Evolutionary conservation across 2,329 filamentous ascomycete species (phyloP).

Genomic region (Drechslerella coelobrocha): DNA sequence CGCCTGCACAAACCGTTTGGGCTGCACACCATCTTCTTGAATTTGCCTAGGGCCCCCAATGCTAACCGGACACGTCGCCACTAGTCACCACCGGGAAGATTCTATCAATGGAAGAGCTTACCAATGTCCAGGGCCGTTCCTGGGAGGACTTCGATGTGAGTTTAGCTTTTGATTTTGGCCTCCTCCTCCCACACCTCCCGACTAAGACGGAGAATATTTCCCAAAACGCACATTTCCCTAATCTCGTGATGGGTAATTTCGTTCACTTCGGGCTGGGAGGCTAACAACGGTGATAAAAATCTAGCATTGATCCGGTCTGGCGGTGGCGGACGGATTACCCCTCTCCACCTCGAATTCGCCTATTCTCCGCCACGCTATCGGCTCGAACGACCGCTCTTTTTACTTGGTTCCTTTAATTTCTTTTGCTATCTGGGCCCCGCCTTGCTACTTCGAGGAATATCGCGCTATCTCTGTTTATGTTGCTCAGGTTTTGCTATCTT

Average conservation of each 20-base stretch:
- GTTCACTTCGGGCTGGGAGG: neutral
- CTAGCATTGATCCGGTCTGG: neutral
- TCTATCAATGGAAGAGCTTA: slow-evolving; percentile 84
- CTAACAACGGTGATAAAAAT: slow-evolving; percentile 1
- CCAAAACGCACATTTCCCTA: slow-evolving; percentile 7
- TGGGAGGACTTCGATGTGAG: slow-evolving; percentile 71
- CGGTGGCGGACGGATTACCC: slow-evolving; percentile 2
- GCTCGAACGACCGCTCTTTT: neutral
- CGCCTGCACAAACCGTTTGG: slow-evolving; percentile 22
- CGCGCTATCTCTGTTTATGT: too few species aligned
- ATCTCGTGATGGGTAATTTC: neutral
- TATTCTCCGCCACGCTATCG: slow-evolving; percentile 4
- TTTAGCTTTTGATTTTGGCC: slow-evolving; percentile 1
- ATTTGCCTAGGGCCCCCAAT: too few species aligned
- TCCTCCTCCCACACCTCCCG: slow-evolving; percentile 11
- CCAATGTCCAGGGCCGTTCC: slow-evolving; percentile 83
- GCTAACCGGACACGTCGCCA: slow-evolving; percentile 60
- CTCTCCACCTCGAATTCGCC: neutral
- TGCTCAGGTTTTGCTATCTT: neutral
- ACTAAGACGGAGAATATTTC: slow-evolving; percentile 16
- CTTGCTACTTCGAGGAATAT: too few species aligned
- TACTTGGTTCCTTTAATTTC: neutral
- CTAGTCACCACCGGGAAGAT: slow-evolving; percentile 83
- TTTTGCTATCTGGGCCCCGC: neutral
- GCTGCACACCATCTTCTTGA: slow-evolving; percentile 5